These are phyloP conservation scores for Chenopodium album DNA, from an alignment of 148 eudicot genomes.

Conservation along the genomic window DNA sequence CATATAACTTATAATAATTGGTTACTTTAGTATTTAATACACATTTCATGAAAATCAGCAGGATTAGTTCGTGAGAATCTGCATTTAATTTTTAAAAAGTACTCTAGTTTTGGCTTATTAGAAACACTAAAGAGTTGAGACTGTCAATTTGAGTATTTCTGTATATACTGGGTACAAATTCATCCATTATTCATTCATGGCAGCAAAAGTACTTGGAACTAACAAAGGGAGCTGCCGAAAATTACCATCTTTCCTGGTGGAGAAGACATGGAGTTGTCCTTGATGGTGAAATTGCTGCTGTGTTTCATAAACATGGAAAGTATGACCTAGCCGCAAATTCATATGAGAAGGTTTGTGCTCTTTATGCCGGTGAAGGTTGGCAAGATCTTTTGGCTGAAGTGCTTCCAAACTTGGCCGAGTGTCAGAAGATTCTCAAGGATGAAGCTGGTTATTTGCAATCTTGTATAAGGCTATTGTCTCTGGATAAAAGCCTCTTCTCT, in stretches of 20 bases:
- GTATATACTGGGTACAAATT: not conserved
- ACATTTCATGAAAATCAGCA: not conserved
- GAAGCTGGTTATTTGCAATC: slow-evolving; percentile 92
- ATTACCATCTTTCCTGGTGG: slow-evolving; percentile 96
- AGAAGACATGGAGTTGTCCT: slow-evolving; percentile 96
- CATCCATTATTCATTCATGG: not conserved
- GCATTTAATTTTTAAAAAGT: not conserved
- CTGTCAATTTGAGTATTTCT: not conserved
- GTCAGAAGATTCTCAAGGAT: slow-evolving; percentile 88
- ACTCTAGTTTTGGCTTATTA: not conserved
- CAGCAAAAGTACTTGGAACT: slow-evolving; percentile 90
- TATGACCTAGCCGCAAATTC: slow-evolving; percentile 81
- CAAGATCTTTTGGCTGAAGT: slow-evolving; percentile 93
- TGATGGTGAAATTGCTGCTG: slow-evolving; percentile 95
- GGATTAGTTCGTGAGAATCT: not conserved
- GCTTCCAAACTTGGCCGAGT: slow-evolving; percentile 91
- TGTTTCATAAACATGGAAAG: slow-evolving; percentile 70
- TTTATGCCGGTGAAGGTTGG: slow-evolving; percentile 97
- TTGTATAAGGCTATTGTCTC: slow-evolving; percentile 85
- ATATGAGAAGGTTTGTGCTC: slow-evolving; percentile 96
- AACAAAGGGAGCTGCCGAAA: slow-evolving; percentile 86
- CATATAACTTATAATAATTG: not conserved
- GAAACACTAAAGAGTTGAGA: not conserved
- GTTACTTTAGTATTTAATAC: not conserved
- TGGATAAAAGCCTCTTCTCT: slow-evolving; percentile 78